These are phyloP conservation scores for Macrolepiota dolichaula DNA, from an alignment of 768 basidiomycete species.

Conservation along the genomic window DNA sequence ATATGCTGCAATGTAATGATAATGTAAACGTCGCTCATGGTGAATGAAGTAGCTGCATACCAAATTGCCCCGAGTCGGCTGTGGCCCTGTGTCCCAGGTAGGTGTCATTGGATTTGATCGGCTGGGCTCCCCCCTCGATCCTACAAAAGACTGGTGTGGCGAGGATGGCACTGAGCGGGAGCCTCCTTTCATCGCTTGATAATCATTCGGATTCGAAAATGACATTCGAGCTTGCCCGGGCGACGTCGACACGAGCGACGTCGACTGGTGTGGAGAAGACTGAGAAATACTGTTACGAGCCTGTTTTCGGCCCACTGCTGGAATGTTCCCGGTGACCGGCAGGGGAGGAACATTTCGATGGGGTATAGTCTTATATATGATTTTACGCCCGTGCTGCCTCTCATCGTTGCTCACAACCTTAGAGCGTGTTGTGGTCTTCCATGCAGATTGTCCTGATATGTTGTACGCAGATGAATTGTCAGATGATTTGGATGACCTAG, in stretches of 20 bases:
- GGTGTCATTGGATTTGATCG: constrained; percentile 1
- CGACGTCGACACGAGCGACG: neutral
- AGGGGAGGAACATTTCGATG: neutral
- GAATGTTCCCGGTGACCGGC: neutral
- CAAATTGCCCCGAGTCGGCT: neutral
- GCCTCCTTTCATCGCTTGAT: neutral
- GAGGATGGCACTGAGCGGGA: neutral
- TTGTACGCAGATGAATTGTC: neutral
- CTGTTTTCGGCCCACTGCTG: neutral
- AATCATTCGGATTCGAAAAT: neutral
- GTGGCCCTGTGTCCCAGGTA: neutral
- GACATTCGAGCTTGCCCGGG: neutral
- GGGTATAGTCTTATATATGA: neutral
- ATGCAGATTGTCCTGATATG: neutral
- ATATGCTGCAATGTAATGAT: neutral
- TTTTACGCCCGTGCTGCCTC: neutral
- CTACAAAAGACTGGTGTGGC: neutral
- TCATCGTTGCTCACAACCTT: neutral
- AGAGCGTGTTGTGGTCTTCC: neutral
- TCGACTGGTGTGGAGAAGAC: neutral
- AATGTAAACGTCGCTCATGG: neutral
- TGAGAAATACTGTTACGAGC: neutral
- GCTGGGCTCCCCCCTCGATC: neutral
- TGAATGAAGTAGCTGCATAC: neutral
- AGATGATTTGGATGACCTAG: neutral